Evolutionary conservation across 257 asterid species (phyloP).

Genomic region (Nicotiana knightiana): DNA sequence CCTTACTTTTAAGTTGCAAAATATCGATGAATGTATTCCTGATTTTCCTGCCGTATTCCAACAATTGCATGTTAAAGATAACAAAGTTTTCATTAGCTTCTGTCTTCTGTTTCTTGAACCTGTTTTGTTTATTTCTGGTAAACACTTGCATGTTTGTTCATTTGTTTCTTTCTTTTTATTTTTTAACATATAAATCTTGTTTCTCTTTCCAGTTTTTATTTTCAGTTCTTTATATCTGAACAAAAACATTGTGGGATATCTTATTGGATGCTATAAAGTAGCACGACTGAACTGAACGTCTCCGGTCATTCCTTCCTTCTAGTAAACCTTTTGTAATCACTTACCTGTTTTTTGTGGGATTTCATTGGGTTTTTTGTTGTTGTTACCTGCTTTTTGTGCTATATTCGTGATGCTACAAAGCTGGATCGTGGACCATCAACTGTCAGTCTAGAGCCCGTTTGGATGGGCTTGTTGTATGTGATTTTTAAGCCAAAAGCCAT

Average conservation of each 20-base stretch:
- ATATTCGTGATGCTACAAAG: background rate
- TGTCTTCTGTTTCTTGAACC: slow-evolving; percentile 1
- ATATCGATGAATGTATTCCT: background rate
- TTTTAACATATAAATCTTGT: background rate
- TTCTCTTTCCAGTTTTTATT: background rate
- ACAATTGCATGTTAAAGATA: background rate
- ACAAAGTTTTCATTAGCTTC: background rate
- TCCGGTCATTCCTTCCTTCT: background rate
- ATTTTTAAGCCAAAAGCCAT: too few species aligned
- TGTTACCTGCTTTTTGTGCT: background rate
- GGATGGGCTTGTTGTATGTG: too few species aligned
- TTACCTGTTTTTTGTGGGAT: background rate
- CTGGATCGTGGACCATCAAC: background rate
- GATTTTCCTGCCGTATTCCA: background rate
- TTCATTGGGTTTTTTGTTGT: too few species aligned
- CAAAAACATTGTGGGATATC: background rate
- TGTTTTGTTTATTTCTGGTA: background rate
- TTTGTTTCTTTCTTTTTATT: background rate
- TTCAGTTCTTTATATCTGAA: background rate
- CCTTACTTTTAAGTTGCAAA: background rate
- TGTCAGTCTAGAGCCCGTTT: background rate
- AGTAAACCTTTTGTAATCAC: background rate
- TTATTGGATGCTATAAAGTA: background rate
- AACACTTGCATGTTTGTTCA: background rate
- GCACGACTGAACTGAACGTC: background rate